Evolutionary conservation across 2,329 filamentous ascomycete genomes (phyloP).

Genomic region (Pestalotiopsis sp.): DNA sequence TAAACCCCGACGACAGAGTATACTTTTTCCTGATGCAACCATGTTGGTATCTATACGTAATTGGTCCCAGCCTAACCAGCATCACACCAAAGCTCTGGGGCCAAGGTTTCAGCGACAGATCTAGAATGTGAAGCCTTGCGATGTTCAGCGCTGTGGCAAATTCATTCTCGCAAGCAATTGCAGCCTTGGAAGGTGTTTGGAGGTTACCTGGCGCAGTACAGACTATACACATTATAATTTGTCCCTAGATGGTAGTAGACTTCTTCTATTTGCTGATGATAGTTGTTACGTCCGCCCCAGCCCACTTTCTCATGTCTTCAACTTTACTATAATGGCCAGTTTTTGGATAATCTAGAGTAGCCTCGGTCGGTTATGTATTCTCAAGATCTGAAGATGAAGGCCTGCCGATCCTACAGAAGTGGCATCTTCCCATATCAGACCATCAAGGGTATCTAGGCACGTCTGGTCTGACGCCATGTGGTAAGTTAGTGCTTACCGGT

Average conservation of each 20-base stretch:
- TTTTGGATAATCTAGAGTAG: too few species aligned
- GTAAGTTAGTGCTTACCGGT: background rate
- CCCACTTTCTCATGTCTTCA: too few species aligned
- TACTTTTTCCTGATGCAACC: background rate
- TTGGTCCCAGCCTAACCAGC: background rate
- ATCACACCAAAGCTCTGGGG: background rate
- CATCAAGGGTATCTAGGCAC: background rate
- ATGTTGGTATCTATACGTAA: background rate
- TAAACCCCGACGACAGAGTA: background rate
- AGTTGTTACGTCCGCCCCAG: too few species aligned
- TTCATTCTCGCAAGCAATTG: background rate
- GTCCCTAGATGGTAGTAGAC: too few species aligned
- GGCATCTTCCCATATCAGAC: background rate
- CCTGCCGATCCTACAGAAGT: background rate
- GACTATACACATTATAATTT: too few species aligned
- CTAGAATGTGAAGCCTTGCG: background rate
- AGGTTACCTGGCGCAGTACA: too few species aligned
- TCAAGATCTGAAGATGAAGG: too few species aligned
- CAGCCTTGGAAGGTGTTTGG: too few species aligned
- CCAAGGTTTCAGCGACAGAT: background rate
- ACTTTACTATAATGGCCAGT: too few species aligned
- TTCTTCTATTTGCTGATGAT: too few species aligned
- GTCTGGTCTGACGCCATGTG: background rate
- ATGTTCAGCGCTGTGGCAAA: background rate
- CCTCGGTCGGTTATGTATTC: too few species aligned